Base-by-base conservation (phyloP, 2,329 filamentous ascomycete genomes). In the Paraphoma chrysanthemicola region DNA sequence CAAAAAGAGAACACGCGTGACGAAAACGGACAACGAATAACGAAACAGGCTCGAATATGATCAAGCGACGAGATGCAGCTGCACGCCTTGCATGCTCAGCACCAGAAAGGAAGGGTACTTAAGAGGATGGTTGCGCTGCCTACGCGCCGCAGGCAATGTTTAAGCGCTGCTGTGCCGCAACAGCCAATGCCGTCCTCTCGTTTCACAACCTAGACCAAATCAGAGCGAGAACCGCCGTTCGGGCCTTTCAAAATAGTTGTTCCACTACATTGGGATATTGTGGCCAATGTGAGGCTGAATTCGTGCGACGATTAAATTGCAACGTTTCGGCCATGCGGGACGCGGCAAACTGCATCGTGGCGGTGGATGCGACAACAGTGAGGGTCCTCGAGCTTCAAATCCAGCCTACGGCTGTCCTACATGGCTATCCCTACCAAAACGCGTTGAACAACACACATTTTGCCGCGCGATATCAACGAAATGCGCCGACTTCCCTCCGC, bases 401-500 rank as follows among this genome's bases (percentile, higher is more conserved):
- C 31, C 7, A 11, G 14, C 33, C 33, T 36, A 36, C 33, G 7
- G 9, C 33, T 23, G 23, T 23, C 23, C 23, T 23, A 23, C 23
- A 23, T 23, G 23, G 23, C 23, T 23, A 23, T 23, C 23, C 23
- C 23, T 23, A 23, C 23, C 23, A 23, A 23, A 23, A 23, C 23
- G 23, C 23, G 23, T 23, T 23, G 23, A 10, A 14, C 9, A 36
- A 14, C 10, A 36, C 9, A 36, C 14, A 36, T 14, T 14, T 36
- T 36, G 33, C 33, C 14, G 33, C n/a, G 8, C 30, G 11, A 28
- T 14, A 16, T 48, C 38, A 53, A 11, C 54, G 67, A 33, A 74
- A 74, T 0, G 68, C 71, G 17, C 69, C 68, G 10, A 76, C 65
- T 55, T 76, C 73, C 44, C 67, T 62, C 36, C 68, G 70, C 73